These are phyloP conservation scores for Mercurialis annua DNA, from an alignment of 345 rosid genomes.

Conservation along the genomic window DNA sequence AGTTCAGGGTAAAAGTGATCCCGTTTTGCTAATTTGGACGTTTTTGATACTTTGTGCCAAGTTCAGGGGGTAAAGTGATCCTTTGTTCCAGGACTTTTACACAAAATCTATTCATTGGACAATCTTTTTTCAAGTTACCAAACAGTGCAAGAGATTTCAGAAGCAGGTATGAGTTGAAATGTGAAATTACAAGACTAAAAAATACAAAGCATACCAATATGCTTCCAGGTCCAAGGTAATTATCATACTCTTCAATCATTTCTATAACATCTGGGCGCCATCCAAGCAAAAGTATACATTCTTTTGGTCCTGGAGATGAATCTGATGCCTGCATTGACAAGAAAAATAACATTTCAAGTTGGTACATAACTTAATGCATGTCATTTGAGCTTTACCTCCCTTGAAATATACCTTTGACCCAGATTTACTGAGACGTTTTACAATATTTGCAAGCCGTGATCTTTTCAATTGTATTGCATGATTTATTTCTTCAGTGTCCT, in stretches of 20 bases:
- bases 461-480: constrained; percentile 45
- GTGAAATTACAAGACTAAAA: background rate
- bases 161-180: background rate
- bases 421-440: constrained; percentile 43
- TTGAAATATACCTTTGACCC: constrained; percentile 64
- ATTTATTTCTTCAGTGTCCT: constrained; percentile 31
- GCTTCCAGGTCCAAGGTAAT: constrained; percentile 96
- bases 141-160: background rate
- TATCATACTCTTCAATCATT: constrained; percentile 91
- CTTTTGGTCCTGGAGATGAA: constrained; percentile 64
- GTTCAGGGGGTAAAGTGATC: no score
- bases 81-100: no score
- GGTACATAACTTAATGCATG: constrained; percentile 13
- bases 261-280: constrained; percentile 90
- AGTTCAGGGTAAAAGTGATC: no score
- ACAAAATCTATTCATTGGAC: background rate
- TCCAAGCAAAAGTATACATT: constrained; percentile 80
- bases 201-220: constrained; percentile 51
- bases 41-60: no score
- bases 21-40: no score
- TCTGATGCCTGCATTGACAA: constrained; percentile 59
- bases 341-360: constrained; percentile 18
- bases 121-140: background rate
- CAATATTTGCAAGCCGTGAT: constrained; percentile 47
- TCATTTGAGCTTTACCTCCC: constrained; percentile 13